Conservation (phyloP, 768 basidiomycete genomes). For the Rhizopogon vinicolor region DNA sequence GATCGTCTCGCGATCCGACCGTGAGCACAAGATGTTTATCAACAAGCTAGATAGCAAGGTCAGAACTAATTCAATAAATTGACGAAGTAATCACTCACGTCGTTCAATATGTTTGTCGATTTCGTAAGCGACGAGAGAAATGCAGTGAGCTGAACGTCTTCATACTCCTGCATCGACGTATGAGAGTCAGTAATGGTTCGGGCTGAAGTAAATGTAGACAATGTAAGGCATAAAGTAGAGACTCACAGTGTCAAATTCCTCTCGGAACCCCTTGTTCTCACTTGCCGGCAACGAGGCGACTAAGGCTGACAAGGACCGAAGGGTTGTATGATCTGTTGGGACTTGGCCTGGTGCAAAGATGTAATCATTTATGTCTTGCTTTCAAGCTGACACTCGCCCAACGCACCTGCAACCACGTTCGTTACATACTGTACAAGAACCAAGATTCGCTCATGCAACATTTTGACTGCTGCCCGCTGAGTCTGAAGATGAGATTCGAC, state of each 20-base stretch:
- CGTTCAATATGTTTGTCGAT: conserved; percentile 81
- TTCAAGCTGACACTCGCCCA: background rate
- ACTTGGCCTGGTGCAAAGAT: conserved; percentile 49
- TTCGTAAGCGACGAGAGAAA: conserved; percentile 88
- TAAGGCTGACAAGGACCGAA: conserved; percentile 83
- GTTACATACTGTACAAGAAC: conserved; percentile 85
- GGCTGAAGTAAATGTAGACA: background rate
- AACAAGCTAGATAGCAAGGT: conserved; percentile 46
- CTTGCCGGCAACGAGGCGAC: conserved; percentile 86
- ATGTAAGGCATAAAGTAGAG: background rate
- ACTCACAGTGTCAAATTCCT: conserved; percentile 84
- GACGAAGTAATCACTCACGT: conserved; percentile 49
- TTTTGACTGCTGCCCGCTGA: conserved; percentile 92
- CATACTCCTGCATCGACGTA: conserved; percentile 68
- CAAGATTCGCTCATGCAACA: conserved; percentile 89
- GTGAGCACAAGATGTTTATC: conserved; percentile 70
- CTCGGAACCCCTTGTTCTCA: conserved; percentile 74
- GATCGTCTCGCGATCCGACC: conserved; percentile 51
- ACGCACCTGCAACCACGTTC: conserved; percentile 67
- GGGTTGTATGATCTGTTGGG: conserved; percentile 70
- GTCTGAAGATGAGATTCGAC: conserved; percentile 90
- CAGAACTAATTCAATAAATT: background rate
- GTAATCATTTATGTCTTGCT: background rate
- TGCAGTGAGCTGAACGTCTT: conserved; percentile 90
- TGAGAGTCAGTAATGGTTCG: background rate